Base-by-base conservation (phyloP, 1,284 basidiomycete genomes). In the Peniophora sp. region DNA sequence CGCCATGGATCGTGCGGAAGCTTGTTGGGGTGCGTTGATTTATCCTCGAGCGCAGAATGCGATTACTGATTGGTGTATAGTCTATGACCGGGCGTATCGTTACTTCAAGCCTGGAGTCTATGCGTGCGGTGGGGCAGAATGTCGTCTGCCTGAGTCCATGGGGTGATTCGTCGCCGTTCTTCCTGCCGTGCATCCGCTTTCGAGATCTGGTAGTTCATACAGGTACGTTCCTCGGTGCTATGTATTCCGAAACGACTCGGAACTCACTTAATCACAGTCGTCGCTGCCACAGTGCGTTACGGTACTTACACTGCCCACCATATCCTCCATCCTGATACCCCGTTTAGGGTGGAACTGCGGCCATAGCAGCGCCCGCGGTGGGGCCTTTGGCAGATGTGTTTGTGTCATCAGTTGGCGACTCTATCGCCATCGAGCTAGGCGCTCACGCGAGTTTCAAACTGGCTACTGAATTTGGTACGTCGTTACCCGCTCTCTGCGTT, bases 161-260 rank as follows among this genome's bases (percentile, higher is more conserved):
- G 81, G 80, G 79, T 2, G 80, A 84, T 58, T 81, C 79, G 3
- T 81, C 77, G 12, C 81, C 81, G 14, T 63, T 83, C 3, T 67
- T 80, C 27, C 69, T 83, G n/a, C 81, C 81, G 25, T 83, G 80
- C 64, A 77, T 84, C 47, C 73, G 81, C 14, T 82, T 84, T 62
- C 67, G 81, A 43, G 80, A 83, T 63, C 66, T 84, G 22, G 79
- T 71, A 23, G 74, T 83, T 24, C 80, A 83, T 58, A 77, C 74
- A 2, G 75, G 82, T 36, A 83, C 32, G 77, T 70, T 41, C 80
- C 76, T 41, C 6, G 38, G 8, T 5, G 16, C 38, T 41, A 5
- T 20, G 19, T n/a, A 8, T 20, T 6, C 38, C 16, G 16, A 20
- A n/a, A 41, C 38, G 16, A 20, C 38, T 17, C 16, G 5, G 8